These are phyloP conservation scores for Helenozyma baotianmanensis DNA, from an alignment of 805 yeast genomes.

Conservation along the genomic window DNA sequence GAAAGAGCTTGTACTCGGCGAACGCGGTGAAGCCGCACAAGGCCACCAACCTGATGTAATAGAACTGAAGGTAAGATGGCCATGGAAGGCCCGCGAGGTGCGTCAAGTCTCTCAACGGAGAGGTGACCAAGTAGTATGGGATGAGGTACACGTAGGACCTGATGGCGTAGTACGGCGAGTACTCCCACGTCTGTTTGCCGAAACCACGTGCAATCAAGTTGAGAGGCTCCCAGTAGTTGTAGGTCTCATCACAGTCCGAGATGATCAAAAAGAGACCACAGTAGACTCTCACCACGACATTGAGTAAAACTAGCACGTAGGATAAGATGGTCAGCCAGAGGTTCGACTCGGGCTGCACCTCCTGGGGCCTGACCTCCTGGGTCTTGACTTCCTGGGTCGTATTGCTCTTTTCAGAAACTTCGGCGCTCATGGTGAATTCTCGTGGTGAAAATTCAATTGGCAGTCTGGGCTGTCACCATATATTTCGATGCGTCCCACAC, in stretches of 20 bases:
- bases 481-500: too few relatives aligned
- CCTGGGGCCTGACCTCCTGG: too few relatives aligned
- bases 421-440: too few relatives aligned
- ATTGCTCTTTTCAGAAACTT: too few relatives aligned
- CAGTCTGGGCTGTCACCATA: too few relatives aligned
- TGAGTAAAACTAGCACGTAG: slow-evolving; percentile 9
- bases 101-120: slow-evolving; percentile 17
- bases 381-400: too few relatives aligned
- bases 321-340: slow-evolving; percentile 4
- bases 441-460: too few relatives aligned
- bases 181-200: slow-evolving; percentile 96
- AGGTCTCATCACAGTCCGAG: slow-evolving; percentile 89
- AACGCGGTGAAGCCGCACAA: slow-evolving; percentile 33
- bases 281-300: slow-evolving; percentile 21
- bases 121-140: slow-evolving; percentile 37
- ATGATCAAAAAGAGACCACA: slow-evolving; percentile 60
- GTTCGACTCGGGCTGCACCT: background rate
- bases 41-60: slow-evolving; percentile 43
- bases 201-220: slow-evolving; percentile 72
- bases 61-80: slow-evolving; percentile 42
- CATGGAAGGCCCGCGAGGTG: slow-evolving; percentile 10
- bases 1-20: slow-evolving; percentile 52
- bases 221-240: slow-evolving; percentile 93
- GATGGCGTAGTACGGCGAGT: slow-evolving; percentile 83
- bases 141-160: slow-evolving; percentile 78